Percentiles rank a stretch among this genome's conserved stretches.
These are phyloP conservation scores for Trichoderma sp. DNA, from an alignment of 2,329 filamentous ascomycete species.

Conservation along the genomic window DNA sequence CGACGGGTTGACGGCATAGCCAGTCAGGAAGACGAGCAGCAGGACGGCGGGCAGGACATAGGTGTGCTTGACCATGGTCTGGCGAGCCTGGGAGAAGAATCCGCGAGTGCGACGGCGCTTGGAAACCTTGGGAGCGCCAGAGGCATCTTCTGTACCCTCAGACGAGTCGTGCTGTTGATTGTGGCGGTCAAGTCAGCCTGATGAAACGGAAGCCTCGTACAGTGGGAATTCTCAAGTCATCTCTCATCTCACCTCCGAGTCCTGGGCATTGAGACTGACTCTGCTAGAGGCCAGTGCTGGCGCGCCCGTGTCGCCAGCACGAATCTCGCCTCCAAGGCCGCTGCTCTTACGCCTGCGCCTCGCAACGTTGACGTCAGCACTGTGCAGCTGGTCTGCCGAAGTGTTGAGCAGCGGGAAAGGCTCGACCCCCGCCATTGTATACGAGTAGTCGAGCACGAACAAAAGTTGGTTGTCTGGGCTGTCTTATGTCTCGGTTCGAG, in stretches of 20 bases:
- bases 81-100: constrained; percentile 48
- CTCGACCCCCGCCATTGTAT: constrained; percentile 49
- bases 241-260: constrained; percentile 20
- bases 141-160: neutral
- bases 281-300: constrained; percentile 56
- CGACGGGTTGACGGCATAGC: constrained; percentile 75
- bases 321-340: constrained; percentile 54
- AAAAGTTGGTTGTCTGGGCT: neutral
- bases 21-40: constrained; percentile 60
- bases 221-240: constrained; percentile 6
- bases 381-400: constrained; percentile 51
- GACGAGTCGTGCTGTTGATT: constrained; percentile 11
- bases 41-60: constrained; percentile 69
- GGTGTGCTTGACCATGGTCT: constrained; percentile 61
- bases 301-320: constrained; percentile 57
- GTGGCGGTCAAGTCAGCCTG: neutral
- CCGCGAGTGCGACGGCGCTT: constrained; percentile 59
- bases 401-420: constrained; percentile 58
- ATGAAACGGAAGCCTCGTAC: neutral
- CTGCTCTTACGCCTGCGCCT: constrained; percentile 59
- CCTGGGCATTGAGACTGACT: constrained; percentile 43
- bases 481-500: neutral
- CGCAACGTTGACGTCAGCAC: constrained; percentile 39
- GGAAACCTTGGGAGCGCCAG: constrained; percentile 41
- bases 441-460: neutral